Evolutionary conservation across 1,284 basidiomycete species (phyloP), one percentile per base, ranked within the genome.

Genomic region (Lentinula novae-zelandiae): DNA sequence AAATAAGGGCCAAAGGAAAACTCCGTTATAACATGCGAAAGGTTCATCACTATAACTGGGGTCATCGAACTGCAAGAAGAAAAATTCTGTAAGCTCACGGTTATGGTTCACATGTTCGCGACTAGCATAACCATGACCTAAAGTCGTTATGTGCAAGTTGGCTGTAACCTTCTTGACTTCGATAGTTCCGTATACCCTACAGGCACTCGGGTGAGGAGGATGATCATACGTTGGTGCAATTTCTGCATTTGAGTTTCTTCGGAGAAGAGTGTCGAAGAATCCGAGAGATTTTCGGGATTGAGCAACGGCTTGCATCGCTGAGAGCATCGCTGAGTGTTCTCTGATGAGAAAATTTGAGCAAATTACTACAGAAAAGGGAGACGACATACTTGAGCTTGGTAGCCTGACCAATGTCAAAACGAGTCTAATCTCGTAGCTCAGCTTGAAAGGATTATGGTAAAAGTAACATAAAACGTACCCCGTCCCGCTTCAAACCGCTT

Each of bases 1-100:
- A 98, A 98, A 78, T 93, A 92, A 0, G 95, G 92, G 0, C 96
- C 96, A 68, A 98, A 98, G 1, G 95, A 97, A 72, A 98, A 96
- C 74, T 98, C 96, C 64, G 90, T 90, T 66, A 98, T 94, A 61
- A 98, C 89, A 75, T 99, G 96, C 1, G 93, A 94, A 38, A 98
- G 82, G 71, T 99, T 98, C 94, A 99, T 97, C 64, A 90, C 92
- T 96, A 66, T 15, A 17, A 5, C 17, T 0, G 34, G 17, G 20
- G 42, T 36, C 38, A 49, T 39, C 22, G 3, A 52, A 58, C 53
- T 15, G n/a, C 20, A 46, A 5, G 27, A 33, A 51, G 53, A 59
- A 4, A 27, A 27, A 27, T 27, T 27, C 22, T 27, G 27, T 27
- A 22, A 12, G 78, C 85, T 67, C 67, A 95, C 93, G 72, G 6